Evolutionary conservation across 305 asterid genomes (phyloP).

Genomic region (Withania somnifera): DNA sequence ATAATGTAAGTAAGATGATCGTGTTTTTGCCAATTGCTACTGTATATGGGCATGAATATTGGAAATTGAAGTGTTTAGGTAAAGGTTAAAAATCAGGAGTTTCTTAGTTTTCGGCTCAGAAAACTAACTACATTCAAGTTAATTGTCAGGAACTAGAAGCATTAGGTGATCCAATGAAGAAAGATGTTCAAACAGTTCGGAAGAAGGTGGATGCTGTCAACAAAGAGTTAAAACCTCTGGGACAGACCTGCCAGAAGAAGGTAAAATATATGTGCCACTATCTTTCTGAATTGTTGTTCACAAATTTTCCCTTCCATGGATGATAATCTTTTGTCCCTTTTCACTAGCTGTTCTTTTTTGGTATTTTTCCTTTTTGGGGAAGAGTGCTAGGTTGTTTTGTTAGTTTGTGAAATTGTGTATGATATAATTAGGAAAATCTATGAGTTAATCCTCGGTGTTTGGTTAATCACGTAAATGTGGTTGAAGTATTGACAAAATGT

Average conservation of each 20-base stretch:
- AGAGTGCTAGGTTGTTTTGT: not conserved
- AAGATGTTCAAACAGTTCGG: slow-evolving; percentile 65
- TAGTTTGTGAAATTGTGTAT: not conserved
- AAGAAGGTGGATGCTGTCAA: slow-evolving; percentile 75
- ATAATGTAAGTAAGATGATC: too few relatives aligned
- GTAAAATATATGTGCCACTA: slow-evolving; percentile 19
- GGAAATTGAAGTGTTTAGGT: too few relatives aligned
- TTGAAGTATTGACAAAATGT: not conserved
- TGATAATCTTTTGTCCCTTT: not conserved
- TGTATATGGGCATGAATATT: too few relatives aligned
- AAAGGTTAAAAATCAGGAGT: too few relatives aligned
- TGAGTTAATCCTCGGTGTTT: not conserved
- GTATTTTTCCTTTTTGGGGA: not conserved
- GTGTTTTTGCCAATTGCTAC: too few relatives aligned
- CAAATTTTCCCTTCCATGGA: not conserved
- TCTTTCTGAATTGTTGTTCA: not conserved
- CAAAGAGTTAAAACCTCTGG: slow-evolving; percentile 91
- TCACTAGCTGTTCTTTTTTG: not conserved
- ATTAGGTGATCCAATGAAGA: slow-evolving; percentile 85
- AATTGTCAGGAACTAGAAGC: slow-evolving; percentile 67
- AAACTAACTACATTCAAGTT: not conserved
- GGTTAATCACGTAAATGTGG: not conserved
- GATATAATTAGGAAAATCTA: not conserved
- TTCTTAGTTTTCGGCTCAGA: not conserved
- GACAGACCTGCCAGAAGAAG: slow-evolving; percentile 94